A percentile compares a stretch with the other conserved stretches of the same genome.
Conservation (phyloP, 129 eudicot species). For the Flaveria bidentis region DNA sequence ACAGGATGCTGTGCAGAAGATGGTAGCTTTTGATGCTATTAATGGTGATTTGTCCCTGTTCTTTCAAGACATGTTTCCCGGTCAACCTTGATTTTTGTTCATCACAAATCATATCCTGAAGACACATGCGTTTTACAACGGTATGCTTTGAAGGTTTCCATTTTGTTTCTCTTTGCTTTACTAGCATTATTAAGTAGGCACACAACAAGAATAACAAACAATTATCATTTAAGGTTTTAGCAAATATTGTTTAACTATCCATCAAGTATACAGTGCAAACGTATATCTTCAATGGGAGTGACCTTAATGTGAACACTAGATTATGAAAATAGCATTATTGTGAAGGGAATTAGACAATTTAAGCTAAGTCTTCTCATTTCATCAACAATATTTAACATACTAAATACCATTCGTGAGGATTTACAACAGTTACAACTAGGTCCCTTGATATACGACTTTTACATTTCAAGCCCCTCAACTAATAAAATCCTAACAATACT, state of each 20-base stretch:
- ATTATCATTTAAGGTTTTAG: neutral
- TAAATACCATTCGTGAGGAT: no score
- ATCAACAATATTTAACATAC: no score
- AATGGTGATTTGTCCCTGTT: slow-evolving; percentile 65
- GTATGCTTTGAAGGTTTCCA: neutral
- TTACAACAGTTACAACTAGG: no score
- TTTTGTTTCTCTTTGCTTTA: neutral
- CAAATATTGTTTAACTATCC: neutral
- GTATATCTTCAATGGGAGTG: neutral
- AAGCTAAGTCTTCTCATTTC: no score
- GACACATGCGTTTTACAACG: neutral
- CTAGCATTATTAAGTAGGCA: neutral
- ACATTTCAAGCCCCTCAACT: no score
- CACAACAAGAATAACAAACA: neutral
- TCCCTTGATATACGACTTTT: no score
- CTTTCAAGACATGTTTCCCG: slow-evolving; percentile 66
- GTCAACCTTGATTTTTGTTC: slow-evolving; percentile 28
- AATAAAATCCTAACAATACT: no score
- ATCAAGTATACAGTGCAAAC: no score
- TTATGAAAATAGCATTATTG: no score
- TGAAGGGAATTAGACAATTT: no score
- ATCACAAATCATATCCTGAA: neutral
- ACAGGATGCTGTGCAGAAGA: slow-evolving; percentile 73
- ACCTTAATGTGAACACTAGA: neutral
- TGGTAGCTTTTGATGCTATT: slow-evolving; percentile 68